Percentiles rank a stretch among this genome's conserved stretches.
Conservation (phyloP, 1,284 basidiomycete species). For the Binderoboletus segoi region DNA sequence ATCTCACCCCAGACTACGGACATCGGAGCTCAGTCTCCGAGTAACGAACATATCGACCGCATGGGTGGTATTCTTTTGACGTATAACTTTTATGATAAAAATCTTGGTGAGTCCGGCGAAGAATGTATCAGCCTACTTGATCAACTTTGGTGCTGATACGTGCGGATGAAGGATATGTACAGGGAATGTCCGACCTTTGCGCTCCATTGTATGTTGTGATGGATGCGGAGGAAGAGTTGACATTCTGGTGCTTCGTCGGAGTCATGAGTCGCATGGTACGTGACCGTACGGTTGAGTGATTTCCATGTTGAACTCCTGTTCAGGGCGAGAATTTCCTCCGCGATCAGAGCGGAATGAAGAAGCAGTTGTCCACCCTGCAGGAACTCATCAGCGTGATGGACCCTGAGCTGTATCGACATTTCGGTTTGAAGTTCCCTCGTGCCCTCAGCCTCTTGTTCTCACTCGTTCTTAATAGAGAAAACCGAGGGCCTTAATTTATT, state of each 20-base stretch:
- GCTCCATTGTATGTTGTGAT: conserved; percentile 93
- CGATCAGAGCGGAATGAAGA: conserved; percentile 99
- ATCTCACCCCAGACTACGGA: conserved; percentile 72
- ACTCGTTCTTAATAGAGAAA: conserved; percentile 59
- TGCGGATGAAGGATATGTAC: conserved; percentile 72
- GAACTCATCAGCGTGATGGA: conserved; percentile 93
- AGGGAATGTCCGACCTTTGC: conserved; percentile 98
- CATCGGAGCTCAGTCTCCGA: conserved; percentile 80
- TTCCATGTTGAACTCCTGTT: conserved; percentile 5
- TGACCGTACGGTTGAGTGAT: conserved; percentile 12
- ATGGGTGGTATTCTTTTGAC: conserved; percentile 85
- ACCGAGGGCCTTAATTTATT: conserved; percentile 93
- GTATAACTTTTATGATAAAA: conserved; percentile 90
- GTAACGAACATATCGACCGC: conserved; percentile 84
- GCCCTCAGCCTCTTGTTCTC: background rate
- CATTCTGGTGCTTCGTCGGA: conserved; percentile 95
- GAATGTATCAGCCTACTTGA: conserved; percentile 24
- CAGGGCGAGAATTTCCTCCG: conserved; percentile 93
- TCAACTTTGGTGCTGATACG: conserved; percentile 20
- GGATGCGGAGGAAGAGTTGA: conserved; percentile 84
- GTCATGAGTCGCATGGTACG: conserved; percentile 94
- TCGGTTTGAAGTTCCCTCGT: conserved; percentile 51
- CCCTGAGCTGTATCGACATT: conserved; percentile 86
- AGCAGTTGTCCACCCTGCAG: conserved; percentile 87
- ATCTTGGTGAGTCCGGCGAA: conserved; percentile 65